These are phyloP conservation scores for Penicillium sumatraense DNA, from an alignment of 2,329 filamentous ascomycete genomes.

Conservation along the genomic window DNA sequence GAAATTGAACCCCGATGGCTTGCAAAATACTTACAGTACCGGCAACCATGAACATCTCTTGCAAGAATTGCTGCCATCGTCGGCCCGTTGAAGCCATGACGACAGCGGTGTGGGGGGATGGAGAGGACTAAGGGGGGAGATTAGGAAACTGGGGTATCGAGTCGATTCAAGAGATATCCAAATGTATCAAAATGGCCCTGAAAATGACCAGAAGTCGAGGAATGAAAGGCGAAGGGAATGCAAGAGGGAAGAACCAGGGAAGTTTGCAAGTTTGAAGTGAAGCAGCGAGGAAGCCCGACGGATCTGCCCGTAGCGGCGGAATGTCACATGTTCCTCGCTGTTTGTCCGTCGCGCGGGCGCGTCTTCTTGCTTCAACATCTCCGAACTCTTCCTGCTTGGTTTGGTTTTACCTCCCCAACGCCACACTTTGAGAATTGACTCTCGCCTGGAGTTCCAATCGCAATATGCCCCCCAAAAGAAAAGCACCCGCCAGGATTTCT, in stretches of 20 bases:
- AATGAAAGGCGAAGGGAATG: background rate
- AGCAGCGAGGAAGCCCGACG: slow-evolving; percentile 5
- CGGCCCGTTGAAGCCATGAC: slow-evolving; percentile 49
- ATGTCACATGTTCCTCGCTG: slow-evolving; percentile 22
- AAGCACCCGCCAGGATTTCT: slow-evolving; percentile 49
- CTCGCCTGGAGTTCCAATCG: slow-evolving; percentile 5
- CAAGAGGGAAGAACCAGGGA: too few species aligned
- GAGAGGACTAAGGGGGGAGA: background rate
- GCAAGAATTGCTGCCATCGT: slow-evolving; percentile 52
- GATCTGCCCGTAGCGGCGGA: slow-evolving; percentile 24
- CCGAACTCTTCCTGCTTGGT: too few species aligned
- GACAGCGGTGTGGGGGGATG: slow-evolving; percentile 10
- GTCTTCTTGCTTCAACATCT: background rate
- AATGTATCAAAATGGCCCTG: too few species aligned
- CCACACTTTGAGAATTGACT: background rate
- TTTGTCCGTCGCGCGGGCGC: background rate
- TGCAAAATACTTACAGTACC: slow-evolving; percentile 45
- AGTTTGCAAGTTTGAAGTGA: background rate
- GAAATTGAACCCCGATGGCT: too few species aligned
- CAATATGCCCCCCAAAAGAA: slow-evolving; percentile 47
- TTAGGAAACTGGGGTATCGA: slow-evolving; percentile 3
- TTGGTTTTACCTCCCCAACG: too few species aligned
- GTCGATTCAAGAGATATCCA: background rate
- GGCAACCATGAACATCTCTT: slow-evolving; percentile 53
- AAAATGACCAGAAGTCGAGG: background rate